phyloP scores from a whole-genome alignment of 2,329 filamentous ascomycete species.

The Chlorencoelia australis region DNA sequence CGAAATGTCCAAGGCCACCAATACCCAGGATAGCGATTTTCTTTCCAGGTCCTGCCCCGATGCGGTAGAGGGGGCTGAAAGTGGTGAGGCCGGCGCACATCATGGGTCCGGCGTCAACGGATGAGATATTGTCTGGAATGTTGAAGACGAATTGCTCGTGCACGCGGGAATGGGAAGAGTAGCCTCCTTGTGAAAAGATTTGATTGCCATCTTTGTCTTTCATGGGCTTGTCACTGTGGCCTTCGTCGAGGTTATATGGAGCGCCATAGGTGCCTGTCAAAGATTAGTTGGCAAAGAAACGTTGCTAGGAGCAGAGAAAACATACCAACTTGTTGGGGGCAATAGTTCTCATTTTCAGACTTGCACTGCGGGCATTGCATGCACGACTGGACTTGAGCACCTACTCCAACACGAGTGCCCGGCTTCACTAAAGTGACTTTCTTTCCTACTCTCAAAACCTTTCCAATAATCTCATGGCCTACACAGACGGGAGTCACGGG shows the following conservation, averaged over 20 bases:
- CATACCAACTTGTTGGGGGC: conserved; percentile 16
- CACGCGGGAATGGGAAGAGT: conserved; percentile 39
- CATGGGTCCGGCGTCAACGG: conserved; percentile 51
- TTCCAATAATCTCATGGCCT: conserved; percentile 41
- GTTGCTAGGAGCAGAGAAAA: background rate
- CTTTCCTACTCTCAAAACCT: conserved; percentile 41
- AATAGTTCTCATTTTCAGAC: conserved; percentile 20
- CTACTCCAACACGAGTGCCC: conserved; percentile 42
- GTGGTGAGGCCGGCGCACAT: conserved; percentile 71
- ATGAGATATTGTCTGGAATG: conserved; percentile 41
- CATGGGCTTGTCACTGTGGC: conserved; percentile 5
- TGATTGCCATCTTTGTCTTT: conserved; percentile 5
- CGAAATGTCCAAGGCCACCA: conserved; percentile 63
- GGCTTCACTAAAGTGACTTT: conserved; percentile 46
- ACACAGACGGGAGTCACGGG: conserved; percentile 23
- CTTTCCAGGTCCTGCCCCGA: conserved; percentile 60
- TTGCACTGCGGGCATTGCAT: conserved; percentile 41
- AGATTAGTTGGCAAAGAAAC: conserved; percentile 41
- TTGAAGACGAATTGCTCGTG: conserved; percentile 50
- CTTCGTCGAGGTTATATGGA: conserved; percentile 13
- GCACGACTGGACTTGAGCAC: conserved; percentile 40
- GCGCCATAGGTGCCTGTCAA: conserved; percentile 25
- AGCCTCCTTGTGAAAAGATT: conserved; percentile 40
- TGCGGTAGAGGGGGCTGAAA: conserved; percentile 57
- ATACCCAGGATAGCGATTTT: conserved; percentile 58